Evolutionary conservation across 2,329 filamentous ascomycete species (phyloP), one percentile per base, ranked within the genome.

Genomic region (Trichoderma semiorbis): DNA sequence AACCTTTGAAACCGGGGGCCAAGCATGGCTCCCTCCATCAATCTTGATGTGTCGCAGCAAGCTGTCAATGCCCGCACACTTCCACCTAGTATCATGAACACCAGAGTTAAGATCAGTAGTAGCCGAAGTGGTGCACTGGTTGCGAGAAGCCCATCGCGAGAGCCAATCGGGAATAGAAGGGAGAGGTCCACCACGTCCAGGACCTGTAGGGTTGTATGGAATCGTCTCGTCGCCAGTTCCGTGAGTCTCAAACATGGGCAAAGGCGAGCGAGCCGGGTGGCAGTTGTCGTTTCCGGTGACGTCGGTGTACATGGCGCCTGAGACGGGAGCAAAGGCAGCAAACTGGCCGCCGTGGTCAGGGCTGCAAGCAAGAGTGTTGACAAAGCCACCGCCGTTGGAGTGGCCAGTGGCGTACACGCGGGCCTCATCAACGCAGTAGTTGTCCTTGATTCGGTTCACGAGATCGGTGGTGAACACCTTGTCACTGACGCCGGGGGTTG

Each of bases 161-260:
- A 81, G 77, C 77, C 80, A 84, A 50, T 81, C 77, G 24, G 80
- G 78, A 39, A 88, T 84, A 0, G 82, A 74, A 1, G 85, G 85
- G 61, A 86, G 73, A 65, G 80, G 82, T 0, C 83, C 83, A 1
- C 81, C 81, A 2, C 81, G 79, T 3, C 84, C 79, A 3, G 72
- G 32, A 2, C 81, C 83, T 1, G 85, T 85, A 12, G 60, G 60
- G 3, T 76, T 71, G 72, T 86, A 87, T 0, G 77, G 74, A 39
- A 88, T 86, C 0, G 81, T 85, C 3, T 73, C 78, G 75, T 88
- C 86, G 3, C 74, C 79, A 2, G 80, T 82, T n/a, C 86, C 86
- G 75, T 88, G 86, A 67, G 87, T 84, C 55, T 85, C 83, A 10
- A 88, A 76, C 11, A 88, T 79, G 1, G 85, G 85, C 4, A 86